Conservation (phyloP, 2,329 filamentous ascomycete species). For the Fusarium phyllophilum region DNA sequence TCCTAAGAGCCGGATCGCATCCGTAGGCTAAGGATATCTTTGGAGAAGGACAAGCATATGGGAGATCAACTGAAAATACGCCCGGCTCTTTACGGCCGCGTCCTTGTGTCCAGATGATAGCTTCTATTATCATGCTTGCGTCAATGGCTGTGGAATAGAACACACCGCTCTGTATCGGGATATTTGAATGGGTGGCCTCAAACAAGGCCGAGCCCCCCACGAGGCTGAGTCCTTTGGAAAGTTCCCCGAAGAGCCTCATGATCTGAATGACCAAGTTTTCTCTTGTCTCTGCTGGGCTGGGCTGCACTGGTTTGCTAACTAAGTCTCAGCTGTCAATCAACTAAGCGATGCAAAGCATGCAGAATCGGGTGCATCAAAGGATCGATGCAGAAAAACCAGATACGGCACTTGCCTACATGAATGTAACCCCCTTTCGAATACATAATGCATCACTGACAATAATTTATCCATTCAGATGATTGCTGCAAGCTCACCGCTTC, state of each 20-base stretch:
- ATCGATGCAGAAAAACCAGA: conserved; percentile 2
- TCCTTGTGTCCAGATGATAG: not conserved
- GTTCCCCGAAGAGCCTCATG: conserved; percentile 10
- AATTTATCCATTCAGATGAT: not conserved
- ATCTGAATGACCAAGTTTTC: not conserved
- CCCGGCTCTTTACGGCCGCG: not conserved
- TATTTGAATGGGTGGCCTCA: conserved; percentile 20
- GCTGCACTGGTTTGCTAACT: too few species aligned
- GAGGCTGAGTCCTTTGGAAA: conserved; percentile 6
- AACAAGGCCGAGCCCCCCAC: not conserved
- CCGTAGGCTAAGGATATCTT: not conserved
- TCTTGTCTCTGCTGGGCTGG: not conserved
- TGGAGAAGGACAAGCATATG: not conserved
- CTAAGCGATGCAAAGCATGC: conserved; percentile 11
- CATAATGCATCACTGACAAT: not conserved
- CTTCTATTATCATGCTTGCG: not conserved
- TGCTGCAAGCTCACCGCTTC: conserved; percentile 7
- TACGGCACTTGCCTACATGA: not conserved
- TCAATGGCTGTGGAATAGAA: not conserved
- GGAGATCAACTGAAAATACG: not conserved
- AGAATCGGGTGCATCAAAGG: conserved; percentile 1
- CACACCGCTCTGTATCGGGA: conserved; percentile 8
- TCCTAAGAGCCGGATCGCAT: not conserved
- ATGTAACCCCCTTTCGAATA: not conserved
- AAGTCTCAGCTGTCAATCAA: not conserved